These are phyloP conservation scores for Rhizopus sp. DNA, from an alignment of 371 early-diverging fungal genomes.

Conservation along the genomic window DNA sequence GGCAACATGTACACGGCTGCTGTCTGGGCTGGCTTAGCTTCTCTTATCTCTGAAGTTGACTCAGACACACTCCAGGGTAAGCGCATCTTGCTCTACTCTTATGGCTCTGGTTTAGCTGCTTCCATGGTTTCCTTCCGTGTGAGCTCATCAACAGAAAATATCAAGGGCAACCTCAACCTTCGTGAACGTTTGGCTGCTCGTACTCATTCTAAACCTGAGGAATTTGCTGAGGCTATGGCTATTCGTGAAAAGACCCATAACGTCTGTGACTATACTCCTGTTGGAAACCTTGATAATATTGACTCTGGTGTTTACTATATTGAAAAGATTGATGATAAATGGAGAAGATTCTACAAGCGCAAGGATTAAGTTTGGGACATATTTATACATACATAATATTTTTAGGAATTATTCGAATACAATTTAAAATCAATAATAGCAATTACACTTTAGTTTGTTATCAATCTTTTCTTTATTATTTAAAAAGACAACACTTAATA, in stretches of 20 bases:
- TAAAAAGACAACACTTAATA: too few relatives aligned
- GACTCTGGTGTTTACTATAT: slow-evolving; percentile 83
- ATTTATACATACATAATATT: too few relatives aligned
- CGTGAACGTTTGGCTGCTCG: slow-evolving; percentile 74
- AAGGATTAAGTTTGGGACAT: slow-evolving; percentile 52
- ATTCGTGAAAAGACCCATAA: slow-evolving; percentile 89
- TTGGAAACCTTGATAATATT: slow-evolving; percentile 57
- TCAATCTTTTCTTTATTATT: too few relatives aligned
- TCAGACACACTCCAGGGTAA: slow-evolving; percentile 75
- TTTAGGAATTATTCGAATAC: too few relatives aligned
- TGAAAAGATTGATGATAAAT: slow-evolving; percentile 88
- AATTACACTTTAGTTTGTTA: too few relatives aligned
- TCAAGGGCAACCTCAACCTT: slow-evolving; percentile 69
- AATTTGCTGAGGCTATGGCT: slow-evolving; percentile 82
- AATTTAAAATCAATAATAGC: too few relatives aligned
- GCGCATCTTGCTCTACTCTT: slow-evolving; percentile 91
- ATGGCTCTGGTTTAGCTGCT: slow-evolving; percentile 96
- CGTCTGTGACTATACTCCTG: slow-evolving; percentile 78
- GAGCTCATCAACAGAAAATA: slow-evolving; percentile 59
- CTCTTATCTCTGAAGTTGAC: slow-evolving; percentile 77
- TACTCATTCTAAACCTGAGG: slow-evolving; percentile 72
- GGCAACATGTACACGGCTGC: slow-evolving; percentile 98
- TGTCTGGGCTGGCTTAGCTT: slow-evolving; percentile 87
- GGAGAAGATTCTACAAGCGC: slow-evolving; percentile 85
- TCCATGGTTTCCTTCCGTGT: slow-evolving; percentile 93